Evolutionary conservation across 352 stramenopile species (phyloP), one percentile per base, ranked within the genome.

Genomic region (Pythium myriotylum): DNA sequence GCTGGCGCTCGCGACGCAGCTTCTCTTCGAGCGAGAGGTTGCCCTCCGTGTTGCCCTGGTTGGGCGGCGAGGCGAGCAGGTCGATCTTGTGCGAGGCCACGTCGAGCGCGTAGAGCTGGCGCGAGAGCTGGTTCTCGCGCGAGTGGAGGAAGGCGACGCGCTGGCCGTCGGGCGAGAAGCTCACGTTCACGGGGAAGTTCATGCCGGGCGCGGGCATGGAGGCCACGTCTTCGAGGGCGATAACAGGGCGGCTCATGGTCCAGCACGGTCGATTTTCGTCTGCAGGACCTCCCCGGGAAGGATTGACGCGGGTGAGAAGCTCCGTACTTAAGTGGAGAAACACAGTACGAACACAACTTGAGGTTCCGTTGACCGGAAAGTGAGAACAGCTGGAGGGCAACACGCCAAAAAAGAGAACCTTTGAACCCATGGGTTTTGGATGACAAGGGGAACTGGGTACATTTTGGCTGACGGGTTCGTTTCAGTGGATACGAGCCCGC

Each of bases 21-120:
- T 97, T 94, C 67, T 98, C 90, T 59, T 96, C 90, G 8, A 96
- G 76, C 52, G 87, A 95, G 16, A 97, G 54, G 46, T 94, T 95
- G 41, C 71, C 70, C 54, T 96, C 89, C 12, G 87, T 96, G 73
- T 94, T 91, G 67, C 86, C 84, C 45, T 83, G 70, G 51, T 86
- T 81, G 0, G 85, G 86, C 16, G 84, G 79, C 17, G 78, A 82
- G 16, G 84, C 85, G 22, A 92, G 72, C 42, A 93, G 70, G 26
- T 82, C 66, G 35, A 88, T 74, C 29, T 72, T 65, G 45, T 79
- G 70, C 10, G 77, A 73, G 13, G 58, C 45, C 27, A 96, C 67
- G 60, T 97, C 81, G 47, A 95, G 68, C 23, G 84, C 84, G 67
- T 94, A 96, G 27, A 97, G 74, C 67, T 96, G 81, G 20, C 86